Base-by-base conservation (phyloP, 2,329 filamentous ascomycete genomes). In the Colletotrichum aenigma region DNA sequence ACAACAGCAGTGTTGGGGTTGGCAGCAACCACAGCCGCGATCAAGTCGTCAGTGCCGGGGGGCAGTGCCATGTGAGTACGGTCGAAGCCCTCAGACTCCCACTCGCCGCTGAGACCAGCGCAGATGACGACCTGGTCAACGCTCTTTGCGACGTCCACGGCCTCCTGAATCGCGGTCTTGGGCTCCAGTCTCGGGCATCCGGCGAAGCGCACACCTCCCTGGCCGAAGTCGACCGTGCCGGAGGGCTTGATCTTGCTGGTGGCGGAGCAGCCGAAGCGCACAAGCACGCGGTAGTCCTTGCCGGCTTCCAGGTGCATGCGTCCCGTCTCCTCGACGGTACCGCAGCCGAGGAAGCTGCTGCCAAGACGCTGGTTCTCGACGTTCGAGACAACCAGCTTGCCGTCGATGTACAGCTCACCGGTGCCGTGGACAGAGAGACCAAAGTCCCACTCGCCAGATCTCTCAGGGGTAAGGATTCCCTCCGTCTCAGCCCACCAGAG, bases 21-120 rank as follows among this genome's bases (percentile, higher is more conserved):
- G 3, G 84, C 90, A 0, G 87, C 85, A 30, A 91, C 82, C 0
- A 93, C 88, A 1, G 87, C 86, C 7, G 85, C 81, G 77, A 93
- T 90, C 71, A 94, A 81, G 8, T 87, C 85, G 62, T 94, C 92
- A 48, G 91, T 92, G 1, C 78, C 78, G 1, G 77, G 86, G 89
- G 93, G 94, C 2, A 94, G 83, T 5, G 91, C 93, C 36, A 94
- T 84, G 81, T 94, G 93, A 81, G 93, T 94, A 66, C 93, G 89
- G 81, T 94, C 93, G 66, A 92, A 92, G 70, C 86, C 85, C 91
- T 94, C 81, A 5, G 80, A 81, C 55, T 83, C 81, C 30, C 80
- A 83, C 2, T 82, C 80, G 1, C 80, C 87, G 69, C 92, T 93
- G 21, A 93, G 85, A 3, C 92, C 92, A 2, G 91, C 89, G 4